Base-by-base conservation (phyloP, 768 basidiomycete species). In the Suillus placidus region DNA sequence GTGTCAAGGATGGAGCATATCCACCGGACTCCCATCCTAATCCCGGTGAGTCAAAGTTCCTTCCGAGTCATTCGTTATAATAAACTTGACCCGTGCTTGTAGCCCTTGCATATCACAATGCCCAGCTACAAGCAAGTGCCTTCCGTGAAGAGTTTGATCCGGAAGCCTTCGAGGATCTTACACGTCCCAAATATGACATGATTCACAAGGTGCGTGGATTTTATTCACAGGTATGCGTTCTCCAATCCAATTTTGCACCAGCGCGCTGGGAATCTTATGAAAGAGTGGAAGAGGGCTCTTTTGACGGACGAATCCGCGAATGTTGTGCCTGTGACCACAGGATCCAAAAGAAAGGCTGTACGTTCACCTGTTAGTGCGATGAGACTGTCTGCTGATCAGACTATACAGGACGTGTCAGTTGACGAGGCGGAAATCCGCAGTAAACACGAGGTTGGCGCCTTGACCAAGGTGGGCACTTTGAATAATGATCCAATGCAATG, bases 21-120 rank as follows among this genome's bases (percentile, higher is more conserved):
- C 84, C 88, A n/a, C 94, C 95, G 5, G 93, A 95, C 74, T 88
- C 90, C 34, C 92, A 92, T 75, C 93, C 92, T 16, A 95, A 99
- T 78, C 97, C 97, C 69, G 86, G 97, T 97, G 69, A 73, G 87
- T 74, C 37, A 57, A 14, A 40, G 34, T 62, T 34, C 45, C 40
- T 35, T 57, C 51, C 2, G 13, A 26, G 63, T 63, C 47, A n/a
- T 54, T 40, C 10, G 61, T 51, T 9, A 32, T 42, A 30, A 30
- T 40, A 23, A 58, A 20, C 43, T 42, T 65, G 52, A 43, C 60
- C 63, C 14, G 37, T 20, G 56, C 37, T 64, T 69, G 49, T 70
- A 94, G 93, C 92, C 6, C 84, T 98, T 62, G 90, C 90, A 14
- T 94, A 87, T 70, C 93, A 96, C 73, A 95, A 96, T 75, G 92